Percentiles rank a stretch among this genome's conserved stretches.
phyloP scores from a whole-genome alignment of 2,329 filamentous ascomycete species.

The Pyrenophora graminea region DNA sequence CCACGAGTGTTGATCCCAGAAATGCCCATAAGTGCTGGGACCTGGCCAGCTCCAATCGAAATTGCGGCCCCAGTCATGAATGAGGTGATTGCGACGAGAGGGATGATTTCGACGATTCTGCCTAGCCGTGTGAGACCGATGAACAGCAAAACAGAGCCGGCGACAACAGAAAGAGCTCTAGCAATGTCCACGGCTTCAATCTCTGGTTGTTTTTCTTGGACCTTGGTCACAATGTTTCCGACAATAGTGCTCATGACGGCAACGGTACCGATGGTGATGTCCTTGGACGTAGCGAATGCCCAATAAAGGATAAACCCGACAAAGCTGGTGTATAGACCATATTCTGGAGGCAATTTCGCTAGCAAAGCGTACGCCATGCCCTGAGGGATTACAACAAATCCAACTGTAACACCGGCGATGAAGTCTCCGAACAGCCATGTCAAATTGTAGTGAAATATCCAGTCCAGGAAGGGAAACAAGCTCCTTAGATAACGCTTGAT shows the following conservation, averaged over 20 bases:
- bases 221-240: constrained; percentile 75
- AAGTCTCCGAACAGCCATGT: constrained; percentile 90
- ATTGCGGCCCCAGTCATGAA: constrained; percentile 98
- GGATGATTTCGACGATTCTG: constrained; percentile 93
- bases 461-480: constrained; percentile 86
- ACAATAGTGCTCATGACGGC: constrained; percentile 93
- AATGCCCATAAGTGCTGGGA: constrained; percentile 81
- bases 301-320: constrained; percentile 95
- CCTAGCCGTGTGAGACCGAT: constrained; percentile 81
- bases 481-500: constrained; percentile 66
- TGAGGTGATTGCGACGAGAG: constrained; percentile 84
- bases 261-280: constrained; percentile 98
- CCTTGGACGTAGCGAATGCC: constrained; percentile 97
- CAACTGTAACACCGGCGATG: constrained; percentile 78
- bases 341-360: constrained; percentile 78
- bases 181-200: constrained; percentile 63
- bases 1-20: constrained; percentile 73
- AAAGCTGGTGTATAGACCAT: constrained; percentile 91
- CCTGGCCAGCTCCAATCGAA: constrained; percentile 82
- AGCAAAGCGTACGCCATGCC: constrained; percentile 93
- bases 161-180: constrained; percentile 76
- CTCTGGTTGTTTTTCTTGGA: constrained; percentile 54
- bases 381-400: constrained; percentile 87
- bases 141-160: constrained; percentile 76
- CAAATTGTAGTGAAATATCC: constrained; percentile 86